Base-by-base conservation (phyloP, 345 rosid genomes). In the Murraya koenigii region DNA sequence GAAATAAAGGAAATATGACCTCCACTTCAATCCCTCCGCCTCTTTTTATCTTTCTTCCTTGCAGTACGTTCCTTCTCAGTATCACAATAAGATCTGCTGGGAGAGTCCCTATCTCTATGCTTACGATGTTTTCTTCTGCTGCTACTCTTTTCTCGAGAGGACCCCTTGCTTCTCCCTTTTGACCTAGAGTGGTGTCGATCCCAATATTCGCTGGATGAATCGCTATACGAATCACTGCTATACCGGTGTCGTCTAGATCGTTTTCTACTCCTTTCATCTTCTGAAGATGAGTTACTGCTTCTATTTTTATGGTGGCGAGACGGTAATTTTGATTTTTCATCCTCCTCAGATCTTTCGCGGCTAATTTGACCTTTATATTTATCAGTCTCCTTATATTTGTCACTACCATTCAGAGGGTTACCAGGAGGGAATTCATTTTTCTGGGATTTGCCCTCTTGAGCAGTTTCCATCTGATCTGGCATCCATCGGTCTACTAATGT, bases 241-340 rank as follows among this genome's bases (percentile, higher is more conserved):
- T 86, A 75, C 30, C 67, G 79, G 74, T 77, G 85, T 36, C 80
- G 82, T 75, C 85, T 86, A 5, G 85, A 82, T 15, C 64, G 86
- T 66, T 85, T 86, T 77, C 87, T 86, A 79, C 86, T 85, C 78
- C 86, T 85, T 73, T 89, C 94, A 64, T 88, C 92, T 76, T 90
- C 97, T 22, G 89, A 86, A 7, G 88, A 86, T 67, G 87, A 85
- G 72, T 86, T 80, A 65, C 73, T 77, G 80, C 83, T 79, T 72
- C 11, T 13, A 56, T 77, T 76, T 75, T 79, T 79, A 23, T 15
- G 54, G 64, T 39, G 68, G 26, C 61, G 66, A 22, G 83, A 64
- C 35, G 77, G 74, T 81, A 82, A 76, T 81, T 86, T 72, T 32
- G 81, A 74, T 76, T 87, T 82, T 77, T 77, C 75, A 67, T 86